These are phyloP conservation scores for Lenwebbia sp. DNA, from an alignment of 345 rosid species.

Conservation along the genomic window DNA sequence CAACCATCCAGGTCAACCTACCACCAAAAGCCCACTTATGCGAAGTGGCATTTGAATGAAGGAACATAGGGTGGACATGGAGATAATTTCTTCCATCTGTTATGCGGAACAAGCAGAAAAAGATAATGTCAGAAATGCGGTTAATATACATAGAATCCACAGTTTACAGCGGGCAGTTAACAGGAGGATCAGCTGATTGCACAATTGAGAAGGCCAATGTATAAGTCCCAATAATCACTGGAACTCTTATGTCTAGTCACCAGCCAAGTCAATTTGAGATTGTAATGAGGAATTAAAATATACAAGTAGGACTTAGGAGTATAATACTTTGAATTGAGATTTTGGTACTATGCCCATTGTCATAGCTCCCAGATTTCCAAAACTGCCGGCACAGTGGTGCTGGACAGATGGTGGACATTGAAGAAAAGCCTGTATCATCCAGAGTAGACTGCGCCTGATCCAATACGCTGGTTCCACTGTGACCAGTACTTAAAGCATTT, in stretches of 20 bases:
- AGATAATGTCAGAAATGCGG: background rate
- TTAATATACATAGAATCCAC: background rate
- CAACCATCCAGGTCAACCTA: conserved; percentile 17
- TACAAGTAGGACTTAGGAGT: background rate
- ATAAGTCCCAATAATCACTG: background rate
- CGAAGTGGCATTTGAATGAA: conserved; percentile 98
- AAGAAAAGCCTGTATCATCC: conserved; percentile 61
- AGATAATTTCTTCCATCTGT: conserved; percentile 69
- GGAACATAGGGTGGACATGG: conserved; percentile 92
- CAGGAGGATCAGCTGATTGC: background rate
- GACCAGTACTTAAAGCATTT: conserved; percentile 31
- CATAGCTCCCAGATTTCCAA: conserved; percentile 93
- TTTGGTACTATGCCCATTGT: conserved; percentile 32
- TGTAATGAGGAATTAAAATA: background rate
- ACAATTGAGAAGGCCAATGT: background rate
- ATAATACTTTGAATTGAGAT: conserved; percentile 51
- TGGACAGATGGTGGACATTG: conserved; percentile 36
- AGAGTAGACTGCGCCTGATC: conserved; percentile 65
- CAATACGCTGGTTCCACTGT: conserved; percentile 44
- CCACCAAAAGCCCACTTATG: conserved; percentile 99
- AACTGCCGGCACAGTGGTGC: conserved; percentile 88
- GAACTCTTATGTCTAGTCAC: background rate
- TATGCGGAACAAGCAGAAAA: background rate
- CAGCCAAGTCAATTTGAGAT: background rate
- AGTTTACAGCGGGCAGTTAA: background rate